phyloP scores from a whole-genome alignment of 345 rosid genomes.

The Eucalyptus pauciflora region DNA sequence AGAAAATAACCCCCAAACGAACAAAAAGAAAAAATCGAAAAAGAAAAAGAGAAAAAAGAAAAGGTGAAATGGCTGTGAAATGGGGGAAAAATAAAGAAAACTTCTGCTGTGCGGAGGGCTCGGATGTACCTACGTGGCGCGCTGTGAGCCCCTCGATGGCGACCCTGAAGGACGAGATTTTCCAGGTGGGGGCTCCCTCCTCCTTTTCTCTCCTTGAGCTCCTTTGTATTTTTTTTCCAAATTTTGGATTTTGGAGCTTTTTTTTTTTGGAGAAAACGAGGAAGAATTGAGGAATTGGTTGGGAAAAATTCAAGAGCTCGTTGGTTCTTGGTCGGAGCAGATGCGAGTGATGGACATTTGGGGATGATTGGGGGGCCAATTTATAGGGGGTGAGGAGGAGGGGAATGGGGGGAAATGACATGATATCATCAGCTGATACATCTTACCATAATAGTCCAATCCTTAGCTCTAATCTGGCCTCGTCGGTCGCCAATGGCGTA shows the following conservation, averaged over 20 bases:
- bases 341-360: neutral
- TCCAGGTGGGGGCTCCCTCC: neutral
- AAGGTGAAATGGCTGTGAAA: neutral
- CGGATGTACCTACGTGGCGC: neutral
- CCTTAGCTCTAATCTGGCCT: neutral
- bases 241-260: neutral
- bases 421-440: neutral
- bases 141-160: neutral
- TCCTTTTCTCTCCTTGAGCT: neutral
- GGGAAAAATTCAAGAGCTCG: neutral
- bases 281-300: neutral
- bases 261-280: neutral
- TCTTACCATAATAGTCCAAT: neutral
- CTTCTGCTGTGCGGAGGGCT: neutral
- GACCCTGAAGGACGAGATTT: neutral
- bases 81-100: neutral
- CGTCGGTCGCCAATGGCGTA: neutral
- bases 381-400: neutral
- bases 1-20: neutral
- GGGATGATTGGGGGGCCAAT: neutral
- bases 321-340: neutral
- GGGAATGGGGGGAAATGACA: neutral
- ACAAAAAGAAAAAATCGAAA: neutral
- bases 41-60: neutral
- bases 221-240: neutral